These are phyloP conservation scores for Fomitopsis palustris DNA, from an alignment of 1,284 basidiomycete genomes.

Conservation along the genomic window DNA sequence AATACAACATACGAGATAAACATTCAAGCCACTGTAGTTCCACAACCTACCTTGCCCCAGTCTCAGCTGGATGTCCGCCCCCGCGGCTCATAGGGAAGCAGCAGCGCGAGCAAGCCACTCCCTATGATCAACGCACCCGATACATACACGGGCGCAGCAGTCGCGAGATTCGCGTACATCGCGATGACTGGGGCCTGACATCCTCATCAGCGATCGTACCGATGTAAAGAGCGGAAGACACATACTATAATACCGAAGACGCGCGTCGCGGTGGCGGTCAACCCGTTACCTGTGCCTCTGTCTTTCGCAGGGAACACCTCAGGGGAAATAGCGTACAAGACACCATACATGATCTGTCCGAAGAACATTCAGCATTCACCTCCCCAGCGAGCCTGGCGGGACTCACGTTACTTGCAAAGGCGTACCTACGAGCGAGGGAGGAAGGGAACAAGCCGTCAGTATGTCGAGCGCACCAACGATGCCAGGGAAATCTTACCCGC, in stretches of 20 bases:
- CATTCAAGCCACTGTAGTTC: background rate
- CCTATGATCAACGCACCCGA: conserved; percentile 69
- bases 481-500: conserved; percentile 37
- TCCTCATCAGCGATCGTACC: background rate
- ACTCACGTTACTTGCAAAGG: conserved; percentile 55
- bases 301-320: conserved; percentile 76
- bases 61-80: conserved; percentile 54
- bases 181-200: conserved; percentile 69
- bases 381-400: conserved; percentile 8
- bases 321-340: conserved; percentile 67
- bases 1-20: background rate
- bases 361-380: background rate
- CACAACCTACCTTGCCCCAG: conserved; percentile 6
- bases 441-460: background rate
- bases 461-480: background rate
- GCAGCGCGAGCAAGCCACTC: conserved; percentile 60
- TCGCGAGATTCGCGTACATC: conserved; percentile 61
- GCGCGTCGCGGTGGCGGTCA: conserved; percentile 53
- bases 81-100: conserved; percentile 74
- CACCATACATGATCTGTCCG: conserved; percentile 69
- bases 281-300: conserved; percentile 60
- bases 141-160: conserved; percentile 74
- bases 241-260: conserved; percentile 62
- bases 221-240: conserved; percentile 14
- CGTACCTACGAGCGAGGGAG: conserved; percentile 31